phyloP scores from a whole-genome alignment of 345 rosid genomes.

The Aethionema arabicum region DNA sequence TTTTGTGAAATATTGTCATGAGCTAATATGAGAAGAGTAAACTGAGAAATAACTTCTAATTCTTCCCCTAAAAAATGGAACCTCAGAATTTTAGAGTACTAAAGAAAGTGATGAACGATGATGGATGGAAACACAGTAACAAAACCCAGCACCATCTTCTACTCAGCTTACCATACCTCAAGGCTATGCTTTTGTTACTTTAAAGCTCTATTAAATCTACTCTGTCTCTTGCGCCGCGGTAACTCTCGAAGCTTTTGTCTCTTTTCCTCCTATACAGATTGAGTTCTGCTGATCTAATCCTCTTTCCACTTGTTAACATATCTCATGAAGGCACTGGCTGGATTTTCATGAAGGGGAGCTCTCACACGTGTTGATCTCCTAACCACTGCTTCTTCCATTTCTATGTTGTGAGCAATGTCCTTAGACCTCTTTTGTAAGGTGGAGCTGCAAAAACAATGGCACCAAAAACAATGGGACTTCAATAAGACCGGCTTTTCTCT shows the following conservation, averaged over 20 bases:
- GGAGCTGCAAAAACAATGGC: slow-evolving; percentile 43
- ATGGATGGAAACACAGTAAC: slow-evolving; percentile 25
- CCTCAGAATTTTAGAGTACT: slow-evolving; percentile 17
- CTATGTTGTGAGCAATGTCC: slow-evolving; percentile 54
- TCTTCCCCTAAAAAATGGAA: slow-evolving; percentile 9
- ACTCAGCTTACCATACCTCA: slow-evolving; percentile 21
- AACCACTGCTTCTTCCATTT: slow-evolving; percentile 76
- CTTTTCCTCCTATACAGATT: slow-evolving; percentile 17
- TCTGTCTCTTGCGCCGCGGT: neutral
- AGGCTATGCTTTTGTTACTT: slow-evolving; percentile 18
- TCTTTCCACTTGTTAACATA: slow-evolving; percentile 95
- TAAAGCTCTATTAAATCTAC: slow-evolving; percentile 26
- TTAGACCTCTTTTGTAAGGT: slow-evolving; percentile 70
- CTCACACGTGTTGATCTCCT: slow-evolving; percentile 89
- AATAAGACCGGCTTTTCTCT: neutral
- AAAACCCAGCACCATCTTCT: slow-evolving; percentile 38
- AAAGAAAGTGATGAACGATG: slow-evolving; percentile 29
- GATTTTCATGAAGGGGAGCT: slow-evolving; percentile 78
- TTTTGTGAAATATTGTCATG: neutral
- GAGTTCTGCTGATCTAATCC: slow-evolving; percentile 42
- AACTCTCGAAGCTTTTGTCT: slow-evolving; percentile 23
- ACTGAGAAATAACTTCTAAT: slow-evolving; percentile 5
- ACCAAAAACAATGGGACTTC: slow-evolving; percentile 5
- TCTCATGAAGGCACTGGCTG: slow-evolving; percentile 70
- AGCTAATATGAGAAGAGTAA: too few species aligned